Percentiles rank a stretch among this genome's conserved stretches.
These are phyloP conservation scores for Coemansia sp. DNA, from an alignment of 192 early-diverging fungal genomes.

Conservation along the genomic window DNA sequence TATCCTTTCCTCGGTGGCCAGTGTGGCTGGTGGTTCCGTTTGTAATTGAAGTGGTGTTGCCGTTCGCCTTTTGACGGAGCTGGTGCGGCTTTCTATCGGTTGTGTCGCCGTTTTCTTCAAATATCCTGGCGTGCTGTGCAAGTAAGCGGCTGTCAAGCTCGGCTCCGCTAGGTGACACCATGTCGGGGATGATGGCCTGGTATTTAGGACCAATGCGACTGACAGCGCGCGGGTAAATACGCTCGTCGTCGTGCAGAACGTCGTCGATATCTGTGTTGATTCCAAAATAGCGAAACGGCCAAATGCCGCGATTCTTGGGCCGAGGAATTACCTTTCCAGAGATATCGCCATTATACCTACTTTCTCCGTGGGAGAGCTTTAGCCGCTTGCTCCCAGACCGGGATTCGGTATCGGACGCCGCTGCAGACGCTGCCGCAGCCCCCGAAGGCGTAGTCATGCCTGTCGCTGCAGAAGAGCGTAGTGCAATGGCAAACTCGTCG, in stretches of 20 bases:
- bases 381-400: constrained; percentile 44
- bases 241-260: constrained; percentile 70
- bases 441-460: neutral
- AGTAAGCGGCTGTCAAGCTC: constrained; percentile 22
- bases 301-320: constrained; percentile 59
- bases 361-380: constrained; percentile 35
- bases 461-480: constrained; percentile 8
- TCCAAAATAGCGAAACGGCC: constrained; percentile 91
- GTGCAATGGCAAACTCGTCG: constrained; percentile 21
- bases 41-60: neutral
- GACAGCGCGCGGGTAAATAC: constrained; percentile 73
- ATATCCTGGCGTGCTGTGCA: neutral
- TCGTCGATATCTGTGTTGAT: constrained; percentile 74
- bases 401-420: constrained; percentile 48
- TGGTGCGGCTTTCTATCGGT: neutral
- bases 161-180: constrained; percentile 43
- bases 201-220: constrained; percentile 80
- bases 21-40: neutral
- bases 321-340: constrained; percentile 29
- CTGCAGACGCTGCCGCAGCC: constrained; percentile 5
- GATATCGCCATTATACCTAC: constrained; percentile 8
- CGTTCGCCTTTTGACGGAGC: neutral
- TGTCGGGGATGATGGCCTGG: constrained; percentile 72
- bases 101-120: neutral
- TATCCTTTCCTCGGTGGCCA: constrained; percentile 17